A percentile compares a stretch with the other conserved stretches of the same genome.
Evolutionary conservation across 2,329 filamentous ascomycete genomes (phyloP).

Genomic region (Podosphaera xanthii): DNA sequence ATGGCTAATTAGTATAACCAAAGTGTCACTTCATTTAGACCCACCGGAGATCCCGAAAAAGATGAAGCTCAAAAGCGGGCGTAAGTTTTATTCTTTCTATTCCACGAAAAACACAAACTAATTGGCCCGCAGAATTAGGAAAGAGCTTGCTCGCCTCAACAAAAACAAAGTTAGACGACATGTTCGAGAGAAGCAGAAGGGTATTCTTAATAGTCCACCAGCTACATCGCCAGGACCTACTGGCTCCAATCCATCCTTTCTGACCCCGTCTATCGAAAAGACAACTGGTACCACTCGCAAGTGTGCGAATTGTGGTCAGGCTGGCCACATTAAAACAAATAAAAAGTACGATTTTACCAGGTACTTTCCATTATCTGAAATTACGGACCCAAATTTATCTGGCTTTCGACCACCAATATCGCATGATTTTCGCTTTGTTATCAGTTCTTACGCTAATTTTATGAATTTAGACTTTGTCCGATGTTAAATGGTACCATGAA

Average conservation of each 20-base stretch:
- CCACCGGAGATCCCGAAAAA: slow-evolving; percentile 42
- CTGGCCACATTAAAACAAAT: slow-evolving; percentile 97
- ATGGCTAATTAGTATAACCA: slow-evolving; percentile 4
- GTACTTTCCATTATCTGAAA: neutral
- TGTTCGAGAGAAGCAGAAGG: slow-evolving; percentile 77
- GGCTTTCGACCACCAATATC: neutral
- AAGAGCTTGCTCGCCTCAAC: slow-evolving; percentile 62
- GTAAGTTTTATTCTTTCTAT: neutral
- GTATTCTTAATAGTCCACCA: slow-evolving; percentile 18
- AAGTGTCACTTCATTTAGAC: slow-evolving; percentile 34
- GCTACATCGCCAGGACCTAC: slow-evolving; percentile 4
- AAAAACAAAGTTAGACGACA: slow-evolving; percentile 81
- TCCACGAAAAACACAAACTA: neutral
- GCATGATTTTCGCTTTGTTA: neutral
- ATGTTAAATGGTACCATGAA: slow-evolving; percentile 68
- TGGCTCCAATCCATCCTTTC: slow-evolving; percentile 22
- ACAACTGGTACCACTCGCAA: slow-evolving; percentile 55
- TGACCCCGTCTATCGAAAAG: slow-evolving; percentile 25
- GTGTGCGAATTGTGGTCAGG: slow-evolving; percentile 91
- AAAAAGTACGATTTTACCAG: slow-evolving; percentile 50
- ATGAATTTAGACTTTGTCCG: slow-evolving; percentile 44
- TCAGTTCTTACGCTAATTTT: neutral
- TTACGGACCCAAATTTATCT: no score
- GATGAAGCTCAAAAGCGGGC: slow-evolving; percentile 22
- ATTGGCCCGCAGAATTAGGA: slow-evolving; percentile 29